These are phyloP conservation scores for Lonicera japonica DNA, from an alignment of 129 eudicot genomes.

Conservation along the genomic window DNA sequence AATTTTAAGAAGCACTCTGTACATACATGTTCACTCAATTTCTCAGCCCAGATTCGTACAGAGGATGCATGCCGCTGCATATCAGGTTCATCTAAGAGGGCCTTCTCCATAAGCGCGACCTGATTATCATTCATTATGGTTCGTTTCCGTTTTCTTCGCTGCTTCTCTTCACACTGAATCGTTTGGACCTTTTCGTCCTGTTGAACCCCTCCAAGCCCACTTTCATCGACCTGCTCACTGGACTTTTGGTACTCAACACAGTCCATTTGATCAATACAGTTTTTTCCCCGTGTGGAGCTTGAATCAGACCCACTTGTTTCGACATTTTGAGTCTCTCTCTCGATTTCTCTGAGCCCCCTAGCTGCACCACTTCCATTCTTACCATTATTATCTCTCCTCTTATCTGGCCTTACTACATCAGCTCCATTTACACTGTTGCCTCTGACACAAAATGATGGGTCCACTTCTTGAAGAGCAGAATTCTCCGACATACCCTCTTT, in stretches of 20 bases:
- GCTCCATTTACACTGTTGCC: conserved; percentile 26
- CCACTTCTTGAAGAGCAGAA: conserved; percentile 32
- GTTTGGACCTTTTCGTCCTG: conserved; percentile 44
- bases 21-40: conserved; percentile 71
- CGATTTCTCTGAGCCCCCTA: conserved; percentile 27
- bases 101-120: conserved; percentile 59
- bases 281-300: conserved; percentile 44
- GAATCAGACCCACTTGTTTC: conserved; percentile 68
- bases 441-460: conserved; percentile 21
- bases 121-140: conserved; percentile 84
- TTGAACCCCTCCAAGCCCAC: conserved; percentile 15
- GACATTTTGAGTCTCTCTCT: conserved; percentile 34
- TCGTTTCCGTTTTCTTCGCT: conserved; percentile 71
- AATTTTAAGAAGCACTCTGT: not conserved
- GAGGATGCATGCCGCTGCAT: conserved; percentile 69
- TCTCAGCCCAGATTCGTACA: conserved; percentile 61
- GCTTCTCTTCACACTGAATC: conserved; percentile 59
- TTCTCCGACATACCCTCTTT: conserved; percentile 34
- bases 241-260: conserved; percentile 19
- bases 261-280: conserved; percentile 16
- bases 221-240: conserved; percentile 19
- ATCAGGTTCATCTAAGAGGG: conserved; percentile 70
- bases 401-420: conserved; percentile 14
- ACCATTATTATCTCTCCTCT: conserved; percentile 25
- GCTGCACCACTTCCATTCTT: conserved; percentile 15